Conservation (phyloP, 805 yeast genomes). For the Cyberlindnera amylophila region DNA sequence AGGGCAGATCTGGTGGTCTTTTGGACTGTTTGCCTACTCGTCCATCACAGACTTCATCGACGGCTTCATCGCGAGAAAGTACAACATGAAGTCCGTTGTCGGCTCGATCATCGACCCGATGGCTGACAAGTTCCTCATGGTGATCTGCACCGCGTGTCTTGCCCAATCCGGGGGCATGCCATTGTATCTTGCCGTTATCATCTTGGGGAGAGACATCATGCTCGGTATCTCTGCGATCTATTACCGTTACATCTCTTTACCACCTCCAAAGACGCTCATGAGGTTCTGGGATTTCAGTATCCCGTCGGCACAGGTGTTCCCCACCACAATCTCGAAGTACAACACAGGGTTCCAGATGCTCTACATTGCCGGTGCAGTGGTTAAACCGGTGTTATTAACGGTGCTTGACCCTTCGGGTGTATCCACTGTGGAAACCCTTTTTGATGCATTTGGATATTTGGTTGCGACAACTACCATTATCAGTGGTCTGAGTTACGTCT, state of each 20-base stretch:
- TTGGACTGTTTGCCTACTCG: slow-evolving; percentile 75
- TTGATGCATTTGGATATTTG: slow-evolving; percentile 42
- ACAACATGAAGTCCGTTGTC: slow-evolving; percentile 68
- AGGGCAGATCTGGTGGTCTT: slow-evolving; percentile 60
- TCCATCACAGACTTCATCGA: slow-evolving; percentile 89
- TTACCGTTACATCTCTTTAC: slow-evolving; percentile 68
- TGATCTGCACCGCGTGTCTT: slow-evolving; percentile 75
- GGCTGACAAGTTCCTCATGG: slow-evolving; percentile 91
- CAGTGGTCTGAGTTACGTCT: slow-evolving; percentile 76
- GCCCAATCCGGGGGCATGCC: slow-evolving; percentile 72
- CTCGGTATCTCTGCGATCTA: slow-evolving; percentile 70
- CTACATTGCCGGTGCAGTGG: slow-evolving; percentile 65
- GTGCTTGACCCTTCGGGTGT: slow-evolving; percentile 32
- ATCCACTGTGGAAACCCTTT: slow-evolving; percentile 23
- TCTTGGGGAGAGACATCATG: slow-evolving; percentile 79
- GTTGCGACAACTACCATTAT: slow-evolving; percentile 69
- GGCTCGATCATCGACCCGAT: slow-evolving; percentile 93
- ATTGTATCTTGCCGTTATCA: slow-evolving; percentile 55
- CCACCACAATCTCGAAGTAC: slow-evolving; percentile 79
- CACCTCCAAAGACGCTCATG: slow-evolving; percentile 66
- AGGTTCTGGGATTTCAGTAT: slow-evolving; percentile 76
- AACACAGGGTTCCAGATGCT: slow-evolving; percentile 93
- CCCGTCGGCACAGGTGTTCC: slow-evolving; percentile 83
- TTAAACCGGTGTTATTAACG: slow-evolving; percentile 45
- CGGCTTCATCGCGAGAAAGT: slow-evolving; percentile 85